These are phyloP conservation scores for Suillus brevipes DNA, from an alignment of 768 basidiomycete species.

Conservation along the genomic window DNA sequence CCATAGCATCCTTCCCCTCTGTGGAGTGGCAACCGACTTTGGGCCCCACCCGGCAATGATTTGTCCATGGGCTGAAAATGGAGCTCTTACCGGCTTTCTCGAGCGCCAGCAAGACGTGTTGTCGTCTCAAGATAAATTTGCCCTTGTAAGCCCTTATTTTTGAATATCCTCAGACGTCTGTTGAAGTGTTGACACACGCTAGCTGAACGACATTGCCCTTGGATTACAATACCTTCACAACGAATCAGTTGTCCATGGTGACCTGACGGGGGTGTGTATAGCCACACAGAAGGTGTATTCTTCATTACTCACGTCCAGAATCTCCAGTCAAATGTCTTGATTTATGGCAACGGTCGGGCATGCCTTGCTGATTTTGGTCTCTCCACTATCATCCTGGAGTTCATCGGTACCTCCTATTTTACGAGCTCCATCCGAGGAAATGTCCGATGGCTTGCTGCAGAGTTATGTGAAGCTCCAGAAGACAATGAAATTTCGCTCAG, in stretches of 20 bases:
- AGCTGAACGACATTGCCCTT: constrained; percentile 14
- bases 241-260: constrained; percentile 9
- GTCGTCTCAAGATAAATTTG: constrained; percentile 13
- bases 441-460: constrained; percentile 48
- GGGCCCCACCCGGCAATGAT: constrained; percentile 23
- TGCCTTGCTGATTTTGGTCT: constrained; percentile 47
- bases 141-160: constrained; percentile 15
- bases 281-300: too few species aligned
- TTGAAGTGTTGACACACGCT: not conserved
- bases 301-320: not conserved
- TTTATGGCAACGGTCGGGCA: constrained; percentile 39
- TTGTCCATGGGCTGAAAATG: constrained; percentile 23
- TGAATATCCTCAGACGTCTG: not conserved
- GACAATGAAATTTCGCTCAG: not conserved
- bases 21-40: constrained; percentile 21
- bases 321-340: constrained; percentile 24
- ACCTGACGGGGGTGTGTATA: constrained; percentile 8
- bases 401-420: constrained; percentile 29
- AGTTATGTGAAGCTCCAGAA: constrained; percentile 27
- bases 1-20: constrained; percentile 22
- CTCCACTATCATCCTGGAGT: constrained; percentile 40
- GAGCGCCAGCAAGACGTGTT: constrained; percentile 10
- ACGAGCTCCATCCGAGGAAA: constrained; percentile 38
- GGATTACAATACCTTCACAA: constrained; percentile 16
- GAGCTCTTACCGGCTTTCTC: constrained; percentile 16